Evolutionary conservation across 2,329 filamentous ascomycete genomes (phyloP), one percentile per base, ranked within the genome.

Genomic region (Alternaria gansuensis): DNA sequence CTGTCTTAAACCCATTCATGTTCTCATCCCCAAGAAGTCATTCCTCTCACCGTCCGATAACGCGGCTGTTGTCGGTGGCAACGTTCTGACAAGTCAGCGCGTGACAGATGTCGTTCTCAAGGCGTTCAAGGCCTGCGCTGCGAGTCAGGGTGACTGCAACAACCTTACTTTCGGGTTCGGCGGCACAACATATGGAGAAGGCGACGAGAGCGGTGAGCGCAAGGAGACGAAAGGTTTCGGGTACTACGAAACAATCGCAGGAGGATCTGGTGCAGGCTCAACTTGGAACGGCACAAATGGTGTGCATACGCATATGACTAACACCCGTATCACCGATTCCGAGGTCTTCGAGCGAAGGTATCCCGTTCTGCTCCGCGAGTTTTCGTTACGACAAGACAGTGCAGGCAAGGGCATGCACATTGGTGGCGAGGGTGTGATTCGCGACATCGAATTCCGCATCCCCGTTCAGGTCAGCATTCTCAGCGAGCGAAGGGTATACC

Each of bases 221-320:
- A 82, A 85, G 54, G 82, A 84, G n/a, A 82, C 87, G n/a, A 87
- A 87, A 34, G 91, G 91, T 0, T 95, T 95, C 72, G 91, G 91
- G 9, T 95, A 94, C 81, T 94, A 94, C 75, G 91, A 95, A 77
- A 94, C 91, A 5, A 93, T 95, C 63, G 88, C 89, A 0, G 91
- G 91, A 37, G 91, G 91, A 0, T 87, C 84, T 37, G 91, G 91
- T 28, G 91, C 91, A 0, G 90, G 90, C 0, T 84, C 88, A 0
- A 82, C 82, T 13, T 93, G 90, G 90, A 82, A 89, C 60, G 91
- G 91, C 36, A 88, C 89, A 10, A 87, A 82, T 51, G 90, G 90
- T 14, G 90, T 93, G n/a, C 90, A 94, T 73, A 90, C 87, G 2
- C 90, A 94, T 78, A 93, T 93, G 89, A 94, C 91, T 6, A 95